Evolutionary conservation across 2,329 filamentous ascomycete species (phyloP).

Genomic region (Fonsecaea pedrosoi): DNA sequence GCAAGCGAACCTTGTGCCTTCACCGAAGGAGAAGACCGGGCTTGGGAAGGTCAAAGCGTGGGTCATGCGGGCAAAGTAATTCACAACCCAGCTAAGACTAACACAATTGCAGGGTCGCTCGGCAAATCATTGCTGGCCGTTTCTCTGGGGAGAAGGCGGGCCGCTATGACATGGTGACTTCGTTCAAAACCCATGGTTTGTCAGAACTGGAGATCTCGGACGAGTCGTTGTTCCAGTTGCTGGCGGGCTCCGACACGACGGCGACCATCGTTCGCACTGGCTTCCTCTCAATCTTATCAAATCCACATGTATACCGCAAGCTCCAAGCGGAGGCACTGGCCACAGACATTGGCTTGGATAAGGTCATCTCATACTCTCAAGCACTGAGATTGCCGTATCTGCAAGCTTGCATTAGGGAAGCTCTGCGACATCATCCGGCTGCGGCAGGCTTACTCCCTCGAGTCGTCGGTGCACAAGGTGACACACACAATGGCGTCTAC

Average conservation of each 20-base stretch:
- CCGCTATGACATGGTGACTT: constrained; percentile 25
- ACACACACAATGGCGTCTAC: constrained; percentile 30
- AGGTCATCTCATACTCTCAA: constrained; percentile 24
- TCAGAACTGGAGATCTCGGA: constrained; percentile 31
- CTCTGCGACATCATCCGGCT: constrained; percentile 42
- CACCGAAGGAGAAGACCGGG: constrained; percentile 29
- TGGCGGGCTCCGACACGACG: constrained; percentile 33
- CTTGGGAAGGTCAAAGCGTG: constrained; percentile 33
- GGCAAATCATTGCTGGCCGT: constrained; percentile 24
- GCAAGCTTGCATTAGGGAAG: constrained; percentile 46
- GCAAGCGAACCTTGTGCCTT: constrained; percentile 22
- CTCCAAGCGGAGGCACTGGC: constrained; percentile 35
- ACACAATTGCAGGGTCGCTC: constrained; percentile 13
- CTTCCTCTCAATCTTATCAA: constrained; percentile 32
- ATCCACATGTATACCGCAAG: constrained; percentile 29
- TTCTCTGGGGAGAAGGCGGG: constrained; percentile 19
- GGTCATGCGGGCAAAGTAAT: background rate
- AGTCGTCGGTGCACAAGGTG: constrained; percentile 32
- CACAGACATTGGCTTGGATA: constrained; percentile 23
- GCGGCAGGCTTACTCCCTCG: constrained; percentile 39
- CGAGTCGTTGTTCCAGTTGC: constrained; percentile 32
- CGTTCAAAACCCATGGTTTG: constrained; percentile 32
- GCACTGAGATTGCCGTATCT: constrained; percentile 39
- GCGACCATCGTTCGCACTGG: constrained; percentile 33
- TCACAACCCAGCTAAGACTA: constrained; percentile 13